These are phyloP conservation scores for Corymbia maculata DNA, from an alignment of 345 rosid species.

Conservation along the genomic window DNA sequence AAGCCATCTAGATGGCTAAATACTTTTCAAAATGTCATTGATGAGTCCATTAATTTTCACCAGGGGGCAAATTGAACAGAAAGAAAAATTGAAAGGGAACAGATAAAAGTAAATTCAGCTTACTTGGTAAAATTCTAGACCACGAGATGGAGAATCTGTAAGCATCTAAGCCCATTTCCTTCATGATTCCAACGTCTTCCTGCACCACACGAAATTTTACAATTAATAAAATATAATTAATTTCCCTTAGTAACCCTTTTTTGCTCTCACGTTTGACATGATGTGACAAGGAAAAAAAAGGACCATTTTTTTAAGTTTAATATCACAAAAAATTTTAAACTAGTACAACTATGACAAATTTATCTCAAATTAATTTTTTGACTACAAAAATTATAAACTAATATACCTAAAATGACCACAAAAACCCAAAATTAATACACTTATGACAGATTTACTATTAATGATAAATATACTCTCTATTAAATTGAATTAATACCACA, in stretches of 20 bases:
- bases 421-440: too few species aligned
- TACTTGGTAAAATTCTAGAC: conserved; percentile 30
- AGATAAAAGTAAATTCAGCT: background rate
- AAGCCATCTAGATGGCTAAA: background rate
- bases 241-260: background rate
- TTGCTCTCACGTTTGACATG: background rate
- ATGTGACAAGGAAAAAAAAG: background rate
- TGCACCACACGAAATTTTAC: background rate
- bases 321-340: too few species aligned
- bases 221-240: background rate
- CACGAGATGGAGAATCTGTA: conserved; percentile 37
- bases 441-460: too few species aligned
- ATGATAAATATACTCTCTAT: too few species aligned
- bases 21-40: background rate
- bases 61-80: background rate
- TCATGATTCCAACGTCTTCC: conserved; percentile 29
- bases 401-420: too few species aligned
- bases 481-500: too few species aligned
- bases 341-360: too few species aligned
- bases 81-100: background rate
- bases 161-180: conserved; percentile 27
- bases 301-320: background rate
- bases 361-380: too few species aligned
- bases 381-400: too few species aligned
- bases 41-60: background rate